Evolutionary conservation across 495 filamentous ascomycete genomes (phyloP).

Genomic region (Friedmanniomyces endolithicus): DNA sequence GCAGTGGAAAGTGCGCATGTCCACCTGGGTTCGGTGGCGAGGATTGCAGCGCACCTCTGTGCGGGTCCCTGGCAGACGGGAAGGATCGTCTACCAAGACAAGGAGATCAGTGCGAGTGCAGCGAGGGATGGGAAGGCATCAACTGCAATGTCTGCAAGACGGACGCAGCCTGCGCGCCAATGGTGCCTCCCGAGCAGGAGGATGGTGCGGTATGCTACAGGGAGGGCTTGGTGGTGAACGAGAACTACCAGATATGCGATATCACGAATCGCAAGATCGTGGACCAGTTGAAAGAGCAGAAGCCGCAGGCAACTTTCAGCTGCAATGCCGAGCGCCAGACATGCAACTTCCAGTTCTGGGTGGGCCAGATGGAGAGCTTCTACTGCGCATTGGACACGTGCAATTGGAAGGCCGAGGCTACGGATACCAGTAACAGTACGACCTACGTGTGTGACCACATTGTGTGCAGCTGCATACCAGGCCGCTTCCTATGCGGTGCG

Average conservation of each 20-base stretch:
- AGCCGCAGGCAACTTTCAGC: conserved; percentile 86
- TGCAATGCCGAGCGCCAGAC: conserved; percentile 60
- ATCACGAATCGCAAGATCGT: conserved; percentile 91
- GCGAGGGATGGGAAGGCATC: conserved; percentile 93
- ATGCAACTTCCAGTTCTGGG: conserved; percentile 98
- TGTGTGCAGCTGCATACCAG: conserved; percentile 74
- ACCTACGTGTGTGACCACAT: conserved; percentile 74
- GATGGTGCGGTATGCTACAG: conserved; percentile 81
- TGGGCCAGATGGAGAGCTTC: conserved; percentile 85
- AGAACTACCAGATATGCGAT: conserved; percentile 96
- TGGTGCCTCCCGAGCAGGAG: conserved; percentile 65
- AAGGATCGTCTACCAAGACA: conserved; percentile 57
- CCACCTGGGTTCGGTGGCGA: conserved; percentile 85
- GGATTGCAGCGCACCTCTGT: conserved; percentile 78
- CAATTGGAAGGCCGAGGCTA: conserved; percentile 52
- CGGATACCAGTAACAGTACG: conserved; percentile 64
- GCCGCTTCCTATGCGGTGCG: conserved; percentile 85
- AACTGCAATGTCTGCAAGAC: conserved; percentile 94
- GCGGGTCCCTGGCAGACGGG: conserved; percentile 75
- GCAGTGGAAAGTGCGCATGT: conserved; percentile 82
- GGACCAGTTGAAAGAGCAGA: conserved; percentile 65
- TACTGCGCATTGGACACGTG: conserved; percentile 84
- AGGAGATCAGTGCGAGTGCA: conserved; percentile 63
- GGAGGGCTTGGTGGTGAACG: conserved; percentile 75
- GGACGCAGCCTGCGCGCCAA: conserved; percentile 65